Evolutionary conservation across 345 rosid species (phyloP), one percentile per base, ranked within the genome.

Genomic region (Gynandropsis gynandra): DNA sequence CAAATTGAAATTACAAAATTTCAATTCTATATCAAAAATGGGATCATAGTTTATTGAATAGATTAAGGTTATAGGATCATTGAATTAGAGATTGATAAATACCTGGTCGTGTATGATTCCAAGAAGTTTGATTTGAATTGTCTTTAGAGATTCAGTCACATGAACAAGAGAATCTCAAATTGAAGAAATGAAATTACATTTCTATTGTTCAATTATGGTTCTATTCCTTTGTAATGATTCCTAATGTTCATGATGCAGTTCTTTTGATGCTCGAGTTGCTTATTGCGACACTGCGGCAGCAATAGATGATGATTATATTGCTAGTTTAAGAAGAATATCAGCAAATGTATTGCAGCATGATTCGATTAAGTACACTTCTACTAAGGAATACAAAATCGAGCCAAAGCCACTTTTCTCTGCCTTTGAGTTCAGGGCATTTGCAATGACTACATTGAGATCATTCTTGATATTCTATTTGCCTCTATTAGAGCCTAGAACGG

Each of bases 391-490:
- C 65, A 63, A 74, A 16, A 58, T 88, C 42, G 83, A 81, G 51
- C 68, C 83, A 41, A 93, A 88, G 48, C 90, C 95, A 47, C 68
- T 92, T 16, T 76, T 70, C 69, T 85, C 99, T 3, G 97, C 97
- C 42, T 88, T 88, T 17, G 95, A 88, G 71, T 65, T 73, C 59
- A 80, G 70, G 65, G 70, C 82, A 62, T 69, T 88, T 58, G 85
- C 90, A 18, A 59, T 93, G 80, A 85, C 94, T 35, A 75, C 92
- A 11, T 59, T 93, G 66, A 81, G 99, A 73, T 88, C 94, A 24
- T 90, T 93, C 55, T 58, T 93, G 41, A 50, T 78, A 73, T 85
- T 60, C 69, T 88, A 85, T 80, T 72, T 93, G 78, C 97, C 99
- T 50, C 81, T 93, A 48, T 34, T 93, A 85, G 97, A 93, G 82